These are phyloP conservation scores for Aspergillus hortae DNA, from an alignment of 2,329 filamentous ascomycete genomes.

Conservation along the genomic window DNA sequence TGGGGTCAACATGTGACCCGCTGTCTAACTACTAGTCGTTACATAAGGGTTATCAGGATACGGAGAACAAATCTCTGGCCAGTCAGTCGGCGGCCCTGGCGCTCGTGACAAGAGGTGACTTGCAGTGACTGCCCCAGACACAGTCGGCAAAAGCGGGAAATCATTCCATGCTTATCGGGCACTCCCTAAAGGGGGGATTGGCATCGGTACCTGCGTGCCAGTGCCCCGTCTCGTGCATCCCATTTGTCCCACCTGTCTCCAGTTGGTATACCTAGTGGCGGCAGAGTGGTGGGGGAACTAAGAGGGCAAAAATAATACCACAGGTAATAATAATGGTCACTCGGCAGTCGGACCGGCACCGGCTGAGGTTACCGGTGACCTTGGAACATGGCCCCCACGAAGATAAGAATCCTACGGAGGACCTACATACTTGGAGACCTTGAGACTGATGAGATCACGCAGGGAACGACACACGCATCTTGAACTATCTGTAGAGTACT, in stretches of 20 bases:
- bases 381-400: background rate
- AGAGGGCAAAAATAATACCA: too few species aligned
- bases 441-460: background rate
- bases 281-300: background rate
- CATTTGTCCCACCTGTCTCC: slow-evolving; percentile 13
- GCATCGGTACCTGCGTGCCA: slow-evolving; percentile 19
- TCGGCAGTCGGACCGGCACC: slow-evolving; percentile 18
- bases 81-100: slow-evolving; percentile 1
- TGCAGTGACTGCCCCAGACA: background rate
- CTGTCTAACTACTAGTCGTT: background rate
- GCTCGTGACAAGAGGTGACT: slow-evolving; percentile 5
- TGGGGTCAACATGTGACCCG: background rate
- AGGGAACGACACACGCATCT: background rate
- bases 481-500: slow-evolving; percentile 7
- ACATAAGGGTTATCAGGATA: background rate
- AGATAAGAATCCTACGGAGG: background rate
- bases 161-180: background rate
- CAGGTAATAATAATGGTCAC: background rate
- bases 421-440: background rate
- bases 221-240: slow-evolving; percentile 4
- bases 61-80: slow-evolving; percentile 7
- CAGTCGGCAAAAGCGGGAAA: slow-evolving; percentile 6
- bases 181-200: background rate
- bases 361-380: background rate
- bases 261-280: slow-evolving; percentile 4